These are phyloP conservation scores for Penicillium soppii DNA, from an alignment of 495 filamentous ascomycete species.

Conservation along the genomic window DNA sequence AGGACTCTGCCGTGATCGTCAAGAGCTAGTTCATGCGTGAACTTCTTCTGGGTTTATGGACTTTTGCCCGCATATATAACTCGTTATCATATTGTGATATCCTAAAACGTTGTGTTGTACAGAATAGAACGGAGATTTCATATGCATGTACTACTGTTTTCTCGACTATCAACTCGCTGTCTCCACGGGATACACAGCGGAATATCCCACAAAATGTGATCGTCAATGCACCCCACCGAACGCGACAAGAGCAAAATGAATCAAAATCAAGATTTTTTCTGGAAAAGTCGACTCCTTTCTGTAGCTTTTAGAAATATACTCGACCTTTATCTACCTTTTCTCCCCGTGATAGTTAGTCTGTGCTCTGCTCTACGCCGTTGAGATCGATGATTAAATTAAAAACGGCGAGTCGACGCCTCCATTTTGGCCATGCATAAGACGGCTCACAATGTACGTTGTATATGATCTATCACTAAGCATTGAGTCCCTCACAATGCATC, in stretches of 20 bases:
- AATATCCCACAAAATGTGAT: neutral
- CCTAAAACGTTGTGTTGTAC: too few relatives aligned
- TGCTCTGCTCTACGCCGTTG: conserved; percentile 3
- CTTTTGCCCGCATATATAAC: too few relatives aligned
- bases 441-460: neutral
- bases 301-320: too few relatives aligned
- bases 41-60: too few relatives aligned
- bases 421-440: neutral
- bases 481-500: neutral
- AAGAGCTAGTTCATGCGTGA: neutral
- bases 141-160: too few relatives aligned
- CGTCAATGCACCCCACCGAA: neutral
- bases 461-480: neutral
- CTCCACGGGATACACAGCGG: neutral
- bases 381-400: neutral
- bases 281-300: too few relatives aligned
- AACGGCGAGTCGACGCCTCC: neutral
- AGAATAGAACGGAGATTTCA: too few relatives aligned
- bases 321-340: too few relatives aligned
- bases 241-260: neutral
- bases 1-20: conserved; percentile 3
- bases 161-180: neutral
- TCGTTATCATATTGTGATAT: too few relatives aligned
- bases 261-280: too few relatives aligned
- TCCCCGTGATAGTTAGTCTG: too few relatives aligned